Conservation (phyloP, 1,284 basidiomycete genomes). For the Pterulicium gracile region DNA sequence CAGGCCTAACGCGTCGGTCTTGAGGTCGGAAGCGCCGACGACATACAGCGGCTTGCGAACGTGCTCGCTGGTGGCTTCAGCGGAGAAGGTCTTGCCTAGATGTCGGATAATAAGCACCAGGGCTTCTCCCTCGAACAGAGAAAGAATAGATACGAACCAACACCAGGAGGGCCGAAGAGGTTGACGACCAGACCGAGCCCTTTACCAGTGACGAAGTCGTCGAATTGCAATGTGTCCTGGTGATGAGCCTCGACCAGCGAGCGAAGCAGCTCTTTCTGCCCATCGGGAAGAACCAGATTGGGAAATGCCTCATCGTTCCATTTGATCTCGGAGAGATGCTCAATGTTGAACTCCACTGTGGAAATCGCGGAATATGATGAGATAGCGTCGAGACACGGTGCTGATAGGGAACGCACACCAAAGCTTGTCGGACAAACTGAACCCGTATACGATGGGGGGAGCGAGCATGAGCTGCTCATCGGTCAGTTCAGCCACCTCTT, state of each 20-base stretch:
- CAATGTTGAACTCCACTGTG: slow-evolving; percentile 16
- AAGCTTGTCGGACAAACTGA: slow-evolving; percentile 44
- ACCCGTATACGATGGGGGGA: slow-evolving; percentile 45
- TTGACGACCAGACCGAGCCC: slow-evolving; percentile 10
- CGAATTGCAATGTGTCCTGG: slow-evolving; percentile 12
- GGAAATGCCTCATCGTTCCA: slow-evolving; percentile 21
- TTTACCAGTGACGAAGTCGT: slow-evolving; percentile 21
- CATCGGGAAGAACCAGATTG: slow-evolving; percentile 18
- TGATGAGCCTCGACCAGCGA: slow-evolving; percentile 18
- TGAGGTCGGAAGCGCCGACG: slow-evolving; percentile 23
- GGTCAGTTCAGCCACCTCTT: slow-evolving; percentile 23
- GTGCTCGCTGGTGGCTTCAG: slow-evolving; percentile 16
- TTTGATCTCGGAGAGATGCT: slow-evolving; percentile 15
- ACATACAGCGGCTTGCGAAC: slow-evolving; percentile 22
- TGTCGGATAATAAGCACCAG: slow-evolving; percentile 16
- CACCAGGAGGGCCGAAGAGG: slow-evolving; percentile 4
- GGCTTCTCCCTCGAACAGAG: not conserved
- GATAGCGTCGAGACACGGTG: not conserved
- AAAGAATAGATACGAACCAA: slow-evolving; percentile 1
- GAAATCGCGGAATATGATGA: slow-evolving; percentile 1
- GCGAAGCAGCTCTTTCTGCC: slow-evolving; percentile 21
- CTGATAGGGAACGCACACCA: slow-evolving; percentile 33
- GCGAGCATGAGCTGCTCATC: slow-evolving; percentile 46
- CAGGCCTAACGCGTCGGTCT: slow-evolving; percentile 15
- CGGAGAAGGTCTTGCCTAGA: slow-evolving; percentile 19